Conservation (phyloP, 2,329 filamentous ascomycete genomes). For the Trichophyton simii region DNA sequence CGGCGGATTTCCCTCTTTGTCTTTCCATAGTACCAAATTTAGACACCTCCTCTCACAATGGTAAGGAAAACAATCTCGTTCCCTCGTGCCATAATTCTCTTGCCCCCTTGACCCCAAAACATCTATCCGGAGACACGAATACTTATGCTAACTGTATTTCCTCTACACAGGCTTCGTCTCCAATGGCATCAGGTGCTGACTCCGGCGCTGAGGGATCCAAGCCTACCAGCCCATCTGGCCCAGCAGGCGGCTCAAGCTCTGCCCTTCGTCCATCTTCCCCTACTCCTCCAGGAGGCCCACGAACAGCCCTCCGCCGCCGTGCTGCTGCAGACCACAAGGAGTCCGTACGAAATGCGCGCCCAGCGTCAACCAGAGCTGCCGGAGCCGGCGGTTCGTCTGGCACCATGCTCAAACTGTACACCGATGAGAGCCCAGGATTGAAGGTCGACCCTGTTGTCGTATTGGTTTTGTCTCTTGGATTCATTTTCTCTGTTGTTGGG, state of each 20-base stretch:
- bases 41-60: background rate
- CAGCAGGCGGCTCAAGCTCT: constrained; percentile 55
- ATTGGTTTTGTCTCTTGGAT: constrained; percentile 87
- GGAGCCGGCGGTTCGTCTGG: constrained; percentile 92
- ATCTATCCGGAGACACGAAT: background rate
- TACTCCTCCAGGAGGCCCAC: constrained; percentile 80
- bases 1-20: background rate
- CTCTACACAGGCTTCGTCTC: constrained; percentile 24
- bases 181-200: constrained; percentile 26
- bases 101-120: background rate
- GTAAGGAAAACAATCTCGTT: background rate
- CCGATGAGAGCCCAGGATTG: constrained; percentile 90
- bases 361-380: constrained; percentile 81
- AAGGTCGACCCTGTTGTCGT: constrained; percentile 98
- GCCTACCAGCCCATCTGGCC: constrained; percentile 24
- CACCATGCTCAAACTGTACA: constrained; percentile 98
- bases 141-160: background rate
- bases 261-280: constrained; percentile 72
- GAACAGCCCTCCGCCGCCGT: constrained; percentile 87
- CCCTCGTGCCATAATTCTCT: background rate
- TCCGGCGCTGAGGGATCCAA: constrained; percentile 46
- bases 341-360: constrained; percentile 85
- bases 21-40: background rate
- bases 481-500: constrained; percentile 97
- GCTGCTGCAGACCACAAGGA: constrained; percentile 96